Conservation (phyloP, 2,329 filamentous ascomycete species). For the Verticillium albo-atrum region DNA sequence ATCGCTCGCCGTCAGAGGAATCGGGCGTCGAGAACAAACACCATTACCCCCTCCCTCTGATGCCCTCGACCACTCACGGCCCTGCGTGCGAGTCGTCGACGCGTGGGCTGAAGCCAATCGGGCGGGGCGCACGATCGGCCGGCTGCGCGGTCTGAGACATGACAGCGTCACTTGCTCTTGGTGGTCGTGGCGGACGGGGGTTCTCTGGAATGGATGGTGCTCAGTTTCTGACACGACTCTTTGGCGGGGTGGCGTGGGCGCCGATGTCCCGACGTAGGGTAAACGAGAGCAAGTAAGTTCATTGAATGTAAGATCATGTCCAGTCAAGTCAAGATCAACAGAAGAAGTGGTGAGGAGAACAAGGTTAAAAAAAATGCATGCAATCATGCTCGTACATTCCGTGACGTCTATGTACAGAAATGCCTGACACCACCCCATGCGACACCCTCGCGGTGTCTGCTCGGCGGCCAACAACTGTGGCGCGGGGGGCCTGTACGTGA, state of each 20-base stretch:
- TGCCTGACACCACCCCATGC: neutral
- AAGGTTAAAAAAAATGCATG: neutral
- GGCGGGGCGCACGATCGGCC: no score
- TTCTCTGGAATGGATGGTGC: neutral
- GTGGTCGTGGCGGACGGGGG: no score
- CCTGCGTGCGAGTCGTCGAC: no score
- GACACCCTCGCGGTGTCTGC: neutral
- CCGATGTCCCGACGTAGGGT: neutral
- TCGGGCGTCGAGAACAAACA: no score
- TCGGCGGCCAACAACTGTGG: neutral
- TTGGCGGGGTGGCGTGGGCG: neutral
- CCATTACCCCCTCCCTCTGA: no score
- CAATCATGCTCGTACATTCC: neutral
- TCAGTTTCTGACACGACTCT: neutral
- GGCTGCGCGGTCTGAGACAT: no score
- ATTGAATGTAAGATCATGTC: neutral
- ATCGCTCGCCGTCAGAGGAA: no score
- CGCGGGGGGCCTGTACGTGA: neutral
- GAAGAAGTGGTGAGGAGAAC: neutral
- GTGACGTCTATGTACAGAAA: neutral
- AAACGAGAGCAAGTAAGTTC: no score
- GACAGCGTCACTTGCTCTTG: neutral
- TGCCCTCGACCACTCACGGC: no score
- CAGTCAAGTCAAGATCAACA: neutral
- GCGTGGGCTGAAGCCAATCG: no score